Evolutionary conservation across 768 basidiomycete species (phyloP), one percentile per base, ranked within the genome.

Genomic region (Piloderma croceum): DNA sequence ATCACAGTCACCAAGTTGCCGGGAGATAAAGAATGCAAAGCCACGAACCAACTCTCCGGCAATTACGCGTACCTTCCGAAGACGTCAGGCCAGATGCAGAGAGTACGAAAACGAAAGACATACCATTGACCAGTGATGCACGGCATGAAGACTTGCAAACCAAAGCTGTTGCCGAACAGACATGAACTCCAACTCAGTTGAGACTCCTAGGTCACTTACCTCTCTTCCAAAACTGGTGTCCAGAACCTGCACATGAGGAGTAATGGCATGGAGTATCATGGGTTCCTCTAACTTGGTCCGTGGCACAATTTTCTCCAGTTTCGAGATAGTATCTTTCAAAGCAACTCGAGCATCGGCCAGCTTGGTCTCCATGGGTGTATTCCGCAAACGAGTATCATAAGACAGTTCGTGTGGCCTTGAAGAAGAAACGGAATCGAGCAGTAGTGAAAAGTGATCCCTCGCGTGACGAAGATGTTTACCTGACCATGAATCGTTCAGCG

Each of bases 71-170:
- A 91, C 73, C 86, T 89, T 43, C 12, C 24, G 15, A 43, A n/a
- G n/a, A n/a, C n/a, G n/a, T n/a, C n/a, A n/a, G 20, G 38, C n/a
- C n/a, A 40, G 31, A 9, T 33, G 44, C 40, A 37, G 27, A n/a
- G 34, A 41, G 31, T 15, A 24, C 21, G 25, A 31, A 27, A n/a
- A 44, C 29, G 42, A 13, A 20, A 17, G 11, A 51, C 74, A 49
- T 56, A 86, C 85, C 83, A 89, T 89, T 15, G 86, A 88, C 86
- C 86, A 91, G 56, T 91, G 89, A 61, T 91, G 89, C 19, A 91
- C 82, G 31, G 88, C 88, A 53, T 91, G 89, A 23, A 91, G 62
- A 18, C 72, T 79, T n/a, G 79, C 76, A 58, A 91, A 91, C 89
- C 89, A 91, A 13, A 91, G 63, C 87, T 90, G 38, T 23, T n/a